Evolutionary conservation across 805 yeast species (phyloP).

Genomic region (Ogataea ganodermae): DNA sequence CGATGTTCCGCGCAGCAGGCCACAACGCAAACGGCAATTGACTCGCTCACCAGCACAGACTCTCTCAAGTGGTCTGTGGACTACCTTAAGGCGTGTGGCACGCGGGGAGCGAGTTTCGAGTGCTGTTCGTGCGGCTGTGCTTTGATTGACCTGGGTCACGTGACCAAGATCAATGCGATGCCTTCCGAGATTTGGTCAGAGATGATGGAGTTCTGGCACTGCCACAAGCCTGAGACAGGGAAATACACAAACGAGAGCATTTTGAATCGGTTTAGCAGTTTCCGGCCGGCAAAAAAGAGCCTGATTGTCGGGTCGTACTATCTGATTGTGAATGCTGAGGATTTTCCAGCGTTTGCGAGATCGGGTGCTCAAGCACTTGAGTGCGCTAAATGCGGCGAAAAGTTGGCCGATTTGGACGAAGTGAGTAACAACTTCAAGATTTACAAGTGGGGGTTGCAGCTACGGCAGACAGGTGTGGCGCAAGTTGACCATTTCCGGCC

Average conservation of each 20-base stretch:
- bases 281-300: constrained; percentile 45
- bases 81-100: constrained; percentile 9
- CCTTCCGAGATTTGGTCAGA: constrained; percentile 95
- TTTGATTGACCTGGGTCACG: constrained; percentile 35
- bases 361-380: background rate
- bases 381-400: background rate
- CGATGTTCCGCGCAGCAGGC: background rate
- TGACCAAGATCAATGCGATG: constrained; percentile 53
- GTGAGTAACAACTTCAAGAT: constrained; percentile 37
- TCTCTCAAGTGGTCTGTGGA: constrained; percentile 29
- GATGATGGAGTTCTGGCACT: constrained; percentile 97
- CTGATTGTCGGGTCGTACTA: constrained; percentile 62
- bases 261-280: constrained; percentile 39
- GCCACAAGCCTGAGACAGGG: constrained; percentile 67
- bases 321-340: constrained; percentile 40
- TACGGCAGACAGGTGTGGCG: constrained; percentile 21
- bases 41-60: constrained; percentile 23
- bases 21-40: constrained; percentile 8
- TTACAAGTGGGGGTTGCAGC: constrained; percentile 57
- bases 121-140: constrained; percentile 21
- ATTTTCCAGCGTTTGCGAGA: constrained; percentile 16
- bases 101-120: constrained; percentile 7
- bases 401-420: background rate
- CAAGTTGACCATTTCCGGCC: constrained; percentile 38
- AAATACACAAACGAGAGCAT: constrained; percentile 21